Percentiles rank a stretch among this genome's conserved stretches.
Evolutionary conservation across 2,329 filamentous ascomycete genomes (phyloP).

Genomic region (Aspergillus texensis): DNA sequence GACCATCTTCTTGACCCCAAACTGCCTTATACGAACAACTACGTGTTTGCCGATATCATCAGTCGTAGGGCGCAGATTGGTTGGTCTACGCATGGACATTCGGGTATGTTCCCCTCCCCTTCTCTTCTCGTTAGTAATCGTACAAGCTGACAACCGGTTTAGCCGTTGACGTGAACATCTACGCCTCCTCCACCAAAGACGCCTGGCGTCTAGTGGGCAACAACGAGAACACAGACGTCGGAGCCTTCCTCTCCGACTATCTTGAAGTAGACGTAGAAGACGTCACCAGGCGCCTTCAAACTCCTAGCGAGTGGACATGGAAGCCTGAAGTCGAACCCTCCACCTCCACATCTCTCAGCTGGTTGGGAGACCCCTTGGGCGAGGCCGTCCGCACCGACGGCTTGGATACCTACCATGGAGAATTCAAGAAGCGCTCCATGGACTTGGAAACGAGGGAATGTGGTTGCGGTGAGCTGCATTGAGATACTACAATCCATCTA

Average conservation of each 20-base stretch:
- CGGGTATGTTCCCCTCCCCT: slow-evolving; percentile 41
- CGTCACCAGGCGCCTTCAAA: slow-evolving; percentile 73
- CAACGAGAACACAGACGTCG: slow-evolving; percentile 92
- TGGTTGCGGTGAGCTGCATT: slow-evolving; percentile 34
- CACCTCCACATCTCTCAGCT: slow-evolving; percentile 26
- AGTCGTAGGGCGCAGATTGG: slow-evolving; percentile 86
- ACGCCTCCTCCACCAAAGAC: slow-evolving; percentile 70
- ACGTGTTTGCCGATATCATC: slow-evolving; percentile 79
- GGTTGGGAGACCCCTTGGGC: slow-evolving; percentile 46
- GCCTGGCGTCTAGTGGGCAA: slow-evolving; percentile 74
- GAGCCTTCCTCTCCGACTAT: slow-evolving; percentile 77
- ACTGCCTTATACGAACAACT: slow-evolving; percentile 59
- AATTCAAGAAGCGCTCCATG: slow-evolving; percentile 42
- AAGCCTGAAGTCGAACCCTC: slow-evolving; percentile 7
- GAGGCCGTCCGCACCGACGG: slow-evolving; percentile 41
- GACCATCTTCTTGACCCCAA: slow-evolving; percentile 60
- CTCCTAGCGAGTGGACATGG: slow-evolving; percentile 25
- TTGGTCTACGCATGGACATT: slow-evolving; percentile 93
- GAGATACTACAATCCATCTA: neutral
- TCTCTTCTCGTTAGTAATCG: neutral
- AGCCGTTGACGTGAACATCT: slow-evolving; percentile 95
- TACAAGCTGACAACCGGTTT: slow-evolving; percentile 20
- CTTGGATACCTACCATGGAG: slow-evolving; percentile 49
- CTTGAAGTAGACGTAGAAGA: slow-evolving; percentile 76
- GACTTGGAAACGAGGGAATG: slow-evolving; percentile 9